Base-by-base conservation (phyloP, 1,284 basidiomycete species). In the Anthracocystis walkeri region DNA sequence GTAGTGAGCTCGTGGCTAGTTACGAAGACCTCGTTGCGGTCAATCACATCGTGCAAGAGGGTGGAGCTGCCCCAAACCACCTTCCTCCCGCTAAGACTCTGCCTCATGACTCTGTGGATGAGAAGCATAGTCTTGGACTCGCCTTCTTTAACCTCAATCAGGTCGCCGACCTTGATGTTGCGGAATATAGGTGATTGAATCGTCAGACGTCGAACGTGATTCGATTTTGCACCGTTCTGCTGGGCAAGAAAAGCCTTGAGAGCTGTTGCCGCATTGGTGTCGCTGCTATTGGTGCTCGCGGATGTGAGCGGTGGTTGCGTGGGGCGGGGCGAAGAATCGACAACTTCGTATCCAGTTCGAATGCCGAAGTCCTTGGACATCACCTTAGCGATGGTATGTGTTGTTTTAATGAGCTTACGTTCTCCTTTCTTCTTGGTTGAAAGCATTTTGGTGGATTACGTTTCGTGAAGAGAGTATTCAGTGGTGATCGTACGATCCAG, bases 351-450 rank as follows among this genome's bases (percentile, higher is more conserved):
- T 2, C 62, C 68, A 46, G 31, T 65, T 2, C 68, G 48, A 7
- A 70, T 53, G n/a, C 58, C 49, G 5, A 70, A 70, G 45, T 54
- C 44, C n/a, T 14, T 20, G 3, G 68, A 70, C 8, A 70, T 58
- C n/a, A 70, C 58, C 10, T 27, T 14, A 3, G 61, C 67, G 0
- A 70, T 38, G 12, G 10, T 58, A 7, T 7, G 42, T 2, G 67
- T 70, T 1, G 61, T 70, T 40, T 60, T 52, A 46, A 70, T 50
- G 1, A 70, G 54, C 20, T 21, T 40, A 4, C 52, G 49, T 12
- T n/a, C 6, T 1, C 7, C 20, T 10, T 35, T 5, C 10, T 23
- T 5, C 5, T 27, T 41, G 8, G 31, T 21, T 6, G 48, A 11
- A 7, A 23, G 2, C 35, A 49, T 49, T 41, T 8, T 23, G 16